Conservation (phyloP, 2,329 filamentous ascomycete genomes). For the Calonectria henricotiae region DNA sequence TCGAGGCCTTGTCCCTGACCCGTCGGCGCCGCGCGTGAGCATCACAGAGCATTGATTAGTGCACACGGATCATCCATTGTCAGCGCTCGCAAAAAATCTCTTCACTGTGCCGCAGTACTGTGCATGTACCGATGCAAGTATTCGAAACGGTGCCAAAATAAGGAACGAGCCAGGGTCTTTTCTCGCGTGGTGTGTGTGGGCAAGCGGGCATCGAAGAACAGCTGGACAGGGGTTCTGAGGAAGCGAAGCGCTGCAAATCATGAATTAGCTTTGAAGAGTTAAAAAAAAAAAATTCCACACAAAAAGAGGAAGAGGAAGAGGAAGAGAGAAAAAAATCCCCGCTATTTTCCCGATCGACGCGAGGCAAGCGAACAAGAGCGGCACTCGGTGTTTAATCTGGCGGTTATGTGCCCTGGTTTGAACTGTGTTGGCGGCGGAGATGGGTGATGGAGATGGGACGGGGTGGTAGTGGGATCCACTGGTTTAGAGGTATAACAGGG, state of each 20-base stretch:
- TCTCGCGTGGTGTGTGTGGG: slow-evolving; percentile 20
- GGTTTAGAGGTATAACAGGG: slow-evolving; percentile 17
- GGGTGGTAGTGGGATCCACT: slow-evolving; percentile 27
- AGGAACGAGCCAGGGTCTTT: slow-evolving; percentile 20
- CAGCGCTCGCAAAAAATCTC: slow-evolving; percentile 24
- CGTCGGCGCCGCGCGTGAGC: slow-evolving; percentile 23
- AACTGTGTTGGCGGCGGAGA: neutral
- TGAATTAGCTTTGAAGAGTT: neutral
- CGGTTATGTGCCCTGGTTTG: slow-evolving; percentile 3
- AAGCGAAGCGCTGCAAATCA: slow-evolving; percentile 3
- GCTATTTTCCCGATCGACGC: slow-evolving; percentile 26
- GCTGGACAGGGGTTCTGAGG: neutral
- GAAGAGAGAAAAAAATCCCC: neutral
- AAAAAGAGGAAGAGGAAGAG: neutral
- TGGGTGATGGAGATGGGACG: slow-evolving; percentile 14
- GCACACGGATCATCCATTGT: slow-evolving; percentile 26
- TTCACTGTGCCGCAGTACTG: slow-evolving; percentile 38
- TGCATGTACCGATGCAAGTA: slow-evolving; percentile 35
- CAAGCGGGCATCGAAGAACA: neutral
- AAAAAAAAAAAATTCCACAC: neutral
- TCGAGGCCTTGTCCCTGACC: slow-evolving; percentile 21
- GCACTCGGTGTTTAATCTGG: slow-evolving; percentile 2
- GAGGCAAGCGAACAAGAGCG: slow-evolving; percentile 19
- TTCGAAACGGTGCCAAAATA: slow-evolving; percentile 33
- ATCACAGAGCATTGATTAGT: slow-evolving; percentile 28